These are phyloP conservation scores for Fusarium pseudoanthophilum DNA, from an alignment of 2,329 filamentous ascomycete genomes.

Conservation along the genomic window DNA sequence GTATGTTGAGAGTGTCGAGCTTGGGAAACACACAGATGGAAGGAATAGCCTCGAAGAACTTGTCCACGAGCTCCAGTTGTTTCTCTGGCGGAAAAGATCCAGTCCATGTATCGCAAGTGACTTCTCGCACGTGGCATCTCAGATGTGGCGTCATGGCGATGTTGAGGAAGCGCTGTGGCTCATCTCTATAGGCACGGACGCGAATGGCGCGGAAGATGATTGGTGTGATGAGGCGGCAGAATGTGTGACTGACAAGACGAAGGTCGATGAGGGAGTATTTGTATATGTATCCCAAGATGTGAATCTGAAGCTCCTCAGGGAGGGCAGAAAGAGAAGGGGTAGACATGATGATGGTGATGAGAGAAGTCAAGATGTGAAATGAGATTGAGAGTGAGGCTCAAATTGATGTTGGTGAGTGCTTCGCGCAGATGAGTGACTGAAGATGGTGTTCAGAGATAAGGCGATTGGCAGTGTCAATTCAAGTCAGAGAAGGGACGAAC, in stretches of 20 bases:
- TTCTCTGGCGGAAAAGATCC: background rate
- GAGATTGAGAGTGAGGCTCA: background rate
- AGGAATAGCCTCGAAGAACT: slow-evolving; percentile 11
- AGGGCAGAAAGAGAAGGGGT: background rate
- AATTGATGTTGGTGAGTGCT: background rate
- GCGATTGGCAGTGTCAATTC: background rate
- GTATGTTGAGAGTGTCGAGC: slow-evolving; percentile 8
- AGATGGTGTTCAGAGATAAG: background rate
- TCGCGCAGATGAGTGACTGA: background rate
- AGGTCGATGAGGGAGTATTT: background rate
- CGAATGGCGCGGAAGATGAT: slow-evolving; percentile 6
- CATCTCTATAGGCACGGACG: background rate
- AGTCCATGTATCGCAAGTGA: slow-evolving; percentile 16
- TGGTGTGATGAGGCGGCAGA: background rate
- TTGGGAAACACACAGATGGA: slow-evolving; percentile 1
- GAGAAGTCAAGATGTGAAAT: background rate
- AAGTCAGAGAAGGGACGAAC: background rate
- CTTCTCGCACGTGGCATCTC: background rate
- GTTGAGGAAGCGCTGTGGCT: background rate
- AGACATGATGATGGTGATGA: background rate
- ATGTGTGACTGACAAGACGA: background rate
- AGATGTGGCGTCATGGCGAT: background rate
- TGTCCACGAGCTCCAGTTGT: background rate
- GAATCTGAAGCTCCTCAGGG: background rate
- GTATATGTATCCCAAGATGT: background rate